Evolutionary conservation across 2,329 filamentous ascomycete genomes (phyloP), one percentile per base, ranked within the genome.

Genomic region (Phialocephala sp.): DNA sequence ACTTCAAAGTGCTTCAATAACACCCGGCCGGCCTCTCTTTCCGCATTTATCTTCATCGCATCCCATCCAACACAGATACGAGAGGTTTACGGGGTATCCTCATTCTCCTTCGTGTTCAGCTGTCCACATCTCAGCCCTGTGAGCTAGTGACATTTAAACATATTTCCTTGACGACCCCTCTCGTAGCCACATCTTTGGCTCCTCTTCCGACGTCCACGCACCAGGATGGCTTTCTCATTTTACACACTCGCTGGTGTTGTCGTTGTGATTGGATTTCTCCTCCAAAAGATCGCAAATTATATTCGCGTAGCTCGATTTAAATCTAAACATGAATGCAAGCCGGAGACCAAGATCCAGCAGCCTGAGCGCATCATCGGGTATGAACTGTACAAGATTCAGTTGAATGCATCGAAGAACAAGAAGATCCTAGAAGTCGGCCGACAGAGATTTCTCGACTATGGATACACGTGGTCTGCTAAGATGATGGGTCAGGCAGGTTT

Each of bases 311-410:
- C 62, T 2, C 63, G 66, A 18, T 73, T 75, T 63, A 71, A 71
- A 60, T 71, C 63, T 56, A 63, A 68, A 43, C 68, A 73, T 61
- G 72, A 74, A 32, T 77, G 75, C 65, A 65, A 76, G 62, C 69
- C 74, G 18, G 69, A 66, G 15, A 32, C 20, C 24, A 60, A 32
- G 43, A 22, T 75, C 5, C 73, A 71, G 4, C 76, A 77, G 60
- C 56, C 59, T 5, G 75, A 77, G 60, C 68, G 71, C 2, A 72
- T 77, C 24, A 66, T 77, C 11, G 76, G 76, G 4, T 71, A 67
- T 41, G 65, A 62, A 0, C 55, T 75, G 2, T 74, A 70, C 35
- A 64, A 60, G 37, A 64, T 35, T 5, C 72, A 74, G 56, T n/a
- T 63, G 20, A 52, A 66, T 18, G 66, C 69, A 11, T 56, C 60